Evolutionary conservation across 2,329 filamentous ascomycete genomes (phyloP).

Genomic region (Cytospora paraplurivora): DNA sequence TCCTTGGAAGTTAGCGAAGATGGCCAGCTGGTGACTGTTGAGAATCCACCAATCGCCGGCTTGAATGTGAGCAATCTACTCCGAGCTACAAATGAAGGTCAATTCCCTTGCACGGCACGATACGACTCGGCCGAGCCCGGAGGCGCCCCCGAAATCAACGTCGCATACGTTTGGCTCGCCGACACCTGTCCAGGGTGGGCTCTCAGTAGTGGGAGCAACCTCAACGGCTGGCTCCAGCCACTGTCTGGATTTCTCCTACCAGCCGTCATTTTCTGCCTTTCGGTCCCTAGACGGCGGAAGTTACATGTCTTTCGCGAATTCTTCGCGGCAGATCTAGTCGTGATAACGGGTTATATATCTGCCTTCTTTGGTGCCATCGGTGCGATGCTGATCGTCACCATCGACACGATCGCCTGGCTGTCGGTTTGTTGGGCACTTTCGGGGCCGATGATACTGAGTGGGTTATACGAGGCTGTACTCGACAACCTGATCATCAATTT

Average conservation of each 20-base stretch:
- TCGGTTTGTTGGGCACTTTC: conserved; percentile 35
- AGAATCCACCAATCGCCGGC: conserved; percentile 13
- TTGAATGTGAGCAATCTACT: conserved; percentile 15
- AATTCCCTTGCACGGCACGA: conserved; percentile 35
- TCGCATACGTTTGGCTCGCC: conserved; percentile 31
- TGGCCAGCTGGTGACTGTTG: conserved; percentile 21
- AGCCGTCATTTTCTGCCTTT: conserved; percentile 36
- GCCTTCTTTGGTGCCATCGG: conserved; percentile 27
- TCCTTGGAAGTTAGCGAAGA: conserved; percentile 27
- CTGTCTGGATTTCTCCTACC: conserved; percentile 36
- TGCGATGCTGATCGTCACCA: conserved; percentile 30
- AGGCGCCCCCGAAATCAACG: conserved; percentile 32
- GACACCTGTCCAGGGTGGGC: conserved; percentile 35
- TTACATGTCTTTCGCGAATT: conserved; percentile 30
- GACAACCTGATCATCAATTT: conserved; percentile 34
- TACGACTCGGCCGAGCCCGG: conserved; percentile 29
- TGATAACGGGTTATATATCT: conserved; percentile 27
- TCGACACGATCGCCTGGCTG: conserved; percentile 37
- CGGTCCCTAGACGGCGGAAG: conserved; percentile 34
- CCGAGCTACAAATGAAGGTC: conserved; percentile 2
- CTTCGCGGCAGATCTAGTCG: conserved; percentile 30
- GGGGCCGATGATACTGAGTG: conserved; percentile 37
- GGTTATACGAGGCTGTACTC: conserved; percentile 37
- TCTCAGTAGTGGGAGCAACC: conserved; percentile 28
- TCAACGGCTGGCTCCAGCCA: conserved; percentile 34